These are phyloP conservation scores for Aspergillus pseudoviridinutans DNA, from an alignment of 2,329 filamentous ascomycete species.

Conservation along the genomic window DNA sequence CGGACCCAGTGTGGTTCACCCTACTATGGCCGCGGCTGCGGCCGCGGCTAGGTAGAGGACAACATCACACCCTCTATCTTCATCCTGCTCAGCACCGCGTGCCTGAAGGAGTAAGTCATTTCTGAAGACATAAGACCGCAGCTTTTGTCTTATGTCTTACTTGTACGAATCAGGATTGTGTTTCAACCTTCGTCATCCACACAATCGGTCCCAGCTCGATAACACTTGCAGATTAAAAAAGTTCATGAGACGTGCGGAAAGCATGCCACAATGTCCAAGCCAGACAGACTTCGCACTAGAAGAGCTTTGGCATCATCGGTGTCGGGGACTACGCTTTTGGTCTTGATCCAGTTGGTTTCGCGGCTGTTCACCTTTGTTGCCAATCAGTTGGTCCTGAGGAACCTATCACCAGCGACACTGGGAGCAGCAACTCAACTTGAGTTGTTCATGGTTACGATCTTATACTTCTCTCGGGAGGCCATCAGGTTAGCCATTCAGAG, in stretches of 20 bases:
- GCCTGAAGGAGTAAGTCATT: too few species aligned
- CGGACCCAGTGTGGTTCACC: too few species aligned
- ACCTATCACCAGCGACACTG: constrained; percentile 77
- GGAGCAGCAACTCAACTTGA: constrained; percentile 88
- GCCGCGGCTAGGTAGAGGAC: background rate
- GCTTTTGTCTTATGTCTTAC: background rate
- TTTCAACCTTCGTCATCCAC: background rate
- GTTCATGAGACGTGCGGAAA: background rate
- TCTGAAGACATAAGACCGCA: background rate
- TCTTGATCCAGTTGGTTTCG: constrained; percentile 82
- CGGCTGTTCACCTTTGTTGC: constrained; percentile 83
- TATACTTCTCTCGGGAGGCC: constrained; percentile 91
- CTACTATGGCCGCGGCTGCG: too few species aligned
- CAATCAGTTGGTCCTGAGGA: constrained; percentile 87
- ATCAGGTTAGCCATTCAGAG: constrained; percentile 88
- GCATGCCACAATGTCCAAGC: constrained; percentile 14
- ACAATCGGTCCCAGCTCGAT: background rate
- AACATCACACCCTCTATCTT: background rate
- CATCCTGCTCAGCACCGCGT: background rate
- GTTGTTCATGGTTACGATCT: constrained; percentile 84
- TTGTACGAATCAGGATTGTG: background rate
- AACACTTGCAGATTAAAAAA: background rate
- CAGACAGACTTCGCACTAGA: constrained; percentile 15
- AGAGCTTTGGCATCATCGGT: constrained; percentile 40
- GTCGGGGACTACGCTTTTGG: constrained; percentile 77